phyloP scores from a whole-genome alignment of 257 asterid genomes.

The Penstemon barbatus region DNA sequence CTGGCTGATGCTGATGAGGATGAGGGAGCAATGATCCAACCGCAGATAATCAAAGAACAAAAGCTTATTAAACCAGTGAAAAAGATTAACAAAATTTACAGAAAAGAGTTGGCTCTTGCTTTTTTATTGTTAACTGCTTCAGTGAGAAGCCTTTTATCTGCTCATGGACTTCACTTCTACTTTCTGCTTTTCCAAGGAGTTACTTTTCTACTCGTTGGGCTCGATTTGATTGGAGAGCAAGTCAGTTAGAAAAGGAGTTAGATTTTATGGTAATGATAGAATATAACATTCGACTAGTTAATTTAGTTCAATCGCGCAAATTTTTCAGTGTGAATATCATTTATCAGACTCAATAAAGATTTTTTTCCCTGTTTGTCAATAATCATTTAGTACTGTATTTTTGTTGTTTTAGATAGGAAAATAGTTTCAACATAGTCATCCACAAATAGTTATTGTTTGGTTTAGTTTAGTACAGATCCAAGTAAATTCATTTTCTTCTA shows the following conservation, averaged over 20 bases:
- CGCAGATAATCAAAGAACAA: slow-evolving; percentile 56
- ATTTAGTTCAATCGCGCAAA: background rate
- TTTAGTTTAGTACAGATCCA: slow-evolving; percentile 29
- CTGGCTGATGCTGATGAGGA: slow-evolving; percentile 67
- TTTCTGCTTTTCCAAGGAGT: slow-evolving; percentile 86
- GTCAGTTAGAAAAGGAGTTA: slow-evolving; percentile 43
- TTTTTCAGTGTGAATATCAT: slow-evolving; percentile 25
- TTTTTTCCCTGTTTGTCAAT: slow-evolving; percentile 8
- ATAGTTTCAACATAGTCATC: slow-evolving; percentile 24
- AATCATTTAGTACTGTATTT: slow-evolving; percentile 14
- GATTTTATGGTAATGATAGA: slow-evolving; percentile 5
- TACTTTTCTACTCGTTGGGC: slow-evolving; percentile 74
- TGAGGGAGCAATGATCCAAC: slow-evolving; percentile 45
- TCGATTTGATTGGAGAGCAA: slow-evolving; percentile 93
- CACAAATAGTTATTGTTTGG: slow-evolving; percentile 31
- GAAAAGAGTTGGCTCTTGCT: slow-evolving; percentile 80
- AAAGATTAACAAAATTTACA: slow-evolving; percentile 67
- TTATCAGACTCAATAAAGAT: slow-evolving; percentile 25
- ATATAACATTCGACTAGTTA: too few species aligned
- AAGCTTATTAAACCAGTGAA: slow-evolving; percentile 43
- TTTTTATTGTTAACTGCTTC: slow-evolving; percentile 84
- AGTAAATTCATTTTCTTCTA: slow-evolving; percentile 19
- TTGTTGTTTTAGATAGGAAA: slow-evolving; percentile 33
- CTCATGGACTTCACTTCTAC: slow-evolving; percentile 91
- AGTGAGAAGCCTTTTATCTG: slow-evolving; percentile 71